Conservation (phyloP, 2,329 filamentous ascomycete genomes). For the Sporothrix schenckii region DNA sequence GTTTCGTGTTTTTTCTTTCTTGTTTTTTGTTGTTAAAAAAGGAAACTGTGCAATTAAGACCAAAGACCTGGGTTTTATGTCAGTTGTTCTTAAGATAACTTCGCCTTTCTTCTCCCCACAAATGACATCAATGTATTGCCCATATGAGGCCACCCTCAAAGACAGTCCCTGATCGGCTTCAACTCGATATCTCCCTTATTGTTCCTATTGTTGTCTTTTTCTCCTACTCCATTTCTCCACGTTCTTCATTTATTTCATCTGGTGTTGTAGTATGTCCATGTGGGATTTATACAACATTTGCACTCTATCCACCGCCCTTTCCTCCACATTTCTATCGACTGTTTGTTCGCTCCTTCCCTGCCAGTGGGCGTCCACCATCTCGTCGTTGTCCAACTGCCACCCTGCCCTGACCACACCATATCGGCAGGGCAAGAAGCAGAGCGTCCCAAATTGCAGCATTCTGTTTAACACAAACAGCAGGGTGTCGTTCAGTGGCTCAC, state of each 20-base stretch:
- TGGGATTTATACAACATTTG: background rate
- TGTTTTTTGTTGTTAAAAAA: too few relatives aligned
- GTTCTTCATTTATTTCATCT: background rate
- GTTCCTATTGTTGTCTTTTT: background rate
- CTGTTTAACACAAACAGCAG: background rate
- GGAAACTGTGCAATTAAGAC: too few relatives aligned
- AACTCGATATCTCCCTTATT: background rate
- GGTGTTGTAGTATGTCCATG: background rate
- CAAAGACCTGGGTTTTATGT: too few relatives aligned
- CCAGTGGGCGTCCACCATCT: background rate
- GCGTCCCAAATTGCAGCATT: background rate
- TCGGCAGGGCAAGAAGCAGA: conserved; percentile 26
- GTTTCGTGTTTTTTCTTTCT: too few relatives aligned
- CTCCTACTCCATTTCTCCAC: conserved; percentile 13
- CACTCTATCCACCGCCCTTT: background rate
- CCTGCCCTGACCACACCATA: conserved; percentile 23
- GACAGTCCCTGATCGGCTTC: background rate
- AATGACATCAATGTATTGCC: conserved; percentile 7
- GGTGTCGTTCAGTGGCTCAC: background rate
- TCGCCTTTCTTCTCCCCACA: background rate
- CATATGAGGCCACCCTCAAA: conserved; percentile 7
- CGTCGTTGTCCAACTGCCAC: conserved; percentile 11
- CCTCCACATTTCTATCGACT: conserved; percentile 11
- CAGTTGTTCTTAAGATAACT: too few relatives aligned
- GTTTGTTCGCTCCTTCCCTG: conserved; percentile 19